Conservation (phyloP, 2,329 filamentous ascomycete species). For the Phialocephala sp. region DNA sequence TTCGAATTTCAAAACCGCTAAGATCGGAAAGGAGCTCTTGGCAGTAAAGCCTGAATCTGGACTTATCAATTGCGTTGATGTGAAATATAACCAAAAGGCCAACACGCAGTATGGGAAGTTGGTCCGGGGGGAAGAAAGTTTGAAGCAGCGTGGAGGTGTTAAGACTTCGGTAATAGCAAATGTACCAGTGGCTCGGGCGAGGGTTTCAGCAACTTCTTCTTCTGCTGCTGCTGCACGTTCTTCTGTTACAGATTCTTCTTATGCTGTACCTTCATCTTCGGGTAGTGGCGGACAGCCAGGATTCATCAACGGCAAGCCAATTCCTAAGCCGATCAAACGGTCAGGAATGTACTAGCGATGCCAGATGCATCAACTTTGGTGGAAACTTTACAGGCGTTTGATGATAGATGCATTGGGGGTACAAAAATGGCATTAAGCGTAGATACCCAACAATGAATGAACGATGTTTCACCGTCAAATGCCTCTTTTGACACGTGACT, state of each 20-base stretch:
- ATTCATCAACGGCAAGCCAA: conserved; percentile 2
- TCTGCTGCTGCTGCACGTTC: neutral
- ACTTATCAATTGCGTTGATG: neutral
- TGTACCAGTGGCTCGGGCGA: neutral
- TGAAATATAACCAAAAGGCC: neutral
- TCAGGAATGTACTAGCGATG: neutral
- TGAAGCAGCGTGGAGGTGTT: neutral
- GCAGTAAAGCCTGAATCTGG: neutral
- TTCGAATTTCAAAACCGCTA: neutral
- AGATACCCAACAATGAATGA: conserved; percentile 4
- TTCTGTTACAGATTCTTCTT: neutral
- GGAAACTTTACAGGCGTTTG: neutral
- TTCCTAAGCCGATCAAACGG: conserved; percentile 1
- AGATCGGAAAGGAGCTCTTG: neutral
- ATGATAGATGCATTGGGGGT: neutral
- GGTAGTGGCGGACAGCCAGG: neutral
- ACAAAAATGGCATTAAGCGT: neutral
- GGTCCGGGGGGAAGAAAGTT: neutral
- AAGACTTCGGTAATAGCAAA: neutral
- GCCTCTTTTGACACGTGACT: neutral
- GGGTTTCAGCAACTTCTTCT: neutral
- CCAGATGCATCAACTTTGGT: neutral
- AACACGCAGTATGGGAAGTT: neutral
- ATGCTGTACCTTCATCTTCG: neutral
- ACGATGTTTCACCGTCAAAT: neutral